Evolutionary conservation across 2,329 filamentous ascomycete species (phyloP).

Genomic region (Sclerotinia subarctica): DNA sequence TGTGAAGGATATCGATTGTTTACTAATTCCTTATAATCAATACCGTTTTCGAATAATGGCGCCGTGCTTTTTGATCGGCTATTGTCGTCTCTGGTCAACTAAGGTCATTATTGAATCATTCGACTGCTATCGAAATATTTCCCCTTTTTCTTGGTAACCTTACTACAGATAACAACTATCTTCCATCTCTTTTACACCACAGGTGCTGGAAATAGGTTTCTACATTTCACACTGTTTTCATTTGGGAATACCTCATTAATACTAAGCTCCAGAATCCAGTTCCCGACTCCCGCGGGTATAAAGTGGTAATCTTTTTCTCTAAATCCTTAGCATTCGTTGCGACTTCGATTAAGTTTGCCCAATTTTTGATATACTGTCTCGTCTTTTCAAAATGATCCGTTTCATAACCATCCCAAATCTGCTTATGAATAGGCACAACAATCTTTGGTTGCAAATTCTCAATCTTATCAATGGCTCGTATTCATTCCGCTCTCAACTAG

Average conservation of each 20-base stretch:
- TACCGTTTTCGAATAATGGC: too few relatives aligned
- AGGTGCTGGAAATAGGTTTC: constrained; percentile 5
- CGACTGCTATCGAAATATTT: background rate
- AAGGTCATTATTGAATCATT: background rate
- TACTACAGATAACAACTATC: too few relatives aligned
- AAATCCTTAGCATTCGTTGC: background rate
- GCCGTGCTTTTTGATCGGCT: too few relatives aligned
- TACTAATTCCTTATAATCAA: too few relatives aligned
- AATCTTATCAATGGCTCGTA: constrained; percentile 36
- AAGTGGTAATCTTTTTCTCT: background rate
- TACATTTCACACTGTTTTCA: background rate
- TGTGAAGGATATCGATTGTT: too few relatives aligned
- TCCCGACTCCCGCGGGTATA: constrained; percentile 14
- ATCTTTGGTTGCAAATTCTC: constrained; percentile 34
- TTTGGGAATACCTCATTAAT: background rate
- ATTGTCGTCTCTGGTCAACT: background rate
- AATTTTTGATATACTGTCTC: constrained; percentile 33
- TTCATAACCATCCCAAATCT: constrained; percentile 31
- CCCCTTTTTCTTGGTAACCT: too few relatives aligned
- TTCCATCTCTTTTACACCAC: background rate
- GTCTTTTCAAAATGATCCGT: constrained; percentile 31
- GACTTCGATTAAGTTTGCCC: constrained; percentile 12
- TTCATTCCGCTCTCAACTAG: constrained; percentile 36
- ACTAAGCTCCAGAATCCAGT: constrained; percentile 8
- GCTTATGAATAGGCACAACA: constrained; percentile 38